Evolutionary conservation across 768 basidiomycete species (phyloP).

Genomic region (Rhizopogon vinicolor): DNA sequence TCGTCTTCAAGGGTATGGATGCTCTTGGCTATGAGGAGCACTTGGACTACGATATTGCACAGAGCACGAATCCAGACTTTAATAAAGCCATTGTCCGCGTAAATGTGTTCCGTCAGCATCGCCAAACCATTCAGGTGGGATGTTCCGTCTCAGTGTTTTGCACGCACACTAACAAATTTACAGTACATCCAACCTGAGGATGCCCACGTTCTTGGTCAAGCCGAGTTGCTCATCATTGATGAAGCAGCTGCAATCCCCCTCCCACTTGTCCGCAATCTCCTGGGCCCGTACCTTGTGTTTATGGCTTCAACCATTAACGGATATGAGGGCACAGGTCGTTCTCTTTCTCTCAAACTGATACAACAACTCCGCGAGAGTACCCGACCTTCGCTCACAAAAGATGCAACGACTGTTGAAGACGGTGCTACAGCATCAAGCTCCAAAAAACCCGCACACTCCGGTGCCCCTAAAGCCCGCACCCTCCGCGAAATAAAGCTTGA

Average conservation of each 20-base stretch:
- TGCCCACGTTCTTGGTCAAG: constrained; percentile 95
- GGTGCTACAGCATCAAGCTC: constrained; percentile 35
- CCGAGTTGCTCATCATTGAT: constrained; percentile 95
- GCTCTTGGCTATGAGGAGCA: constrained; percentile 95
- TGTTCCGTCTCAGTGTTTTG: neutral
- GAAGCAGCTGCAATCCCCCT: constrained; percentile 98
- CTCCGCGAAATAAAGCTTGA: constrained; percentile 93
- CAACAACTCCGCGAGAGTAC: constrained; percentile 94
- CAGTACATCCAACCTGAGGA: constrained; percentile 99
- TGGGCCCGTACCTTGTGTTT: constrained; percentile 96
- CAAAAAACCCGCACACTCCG: constrained; percentile 53
- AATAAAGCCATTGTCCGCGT: constrained; percentile 95
- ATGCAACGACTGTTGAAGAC: constrained; percentile 39
- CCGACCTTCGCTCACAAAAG: constrained; percentile 71
- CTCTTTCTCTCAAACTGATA: constrained; percentile 94
- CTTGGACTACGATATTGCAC: constrained; percentile 93
- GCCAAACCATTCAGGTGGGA: constrained; percentile 92
- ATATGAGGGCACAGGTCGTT: constrained; percentile 99
- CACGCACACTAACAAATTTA: neutral
- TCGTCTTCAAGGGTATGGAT: constrained; percentile 96
- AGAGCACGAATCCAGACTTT: constrained; percentile 92
- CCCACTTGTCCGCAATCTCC: constrained; percentile 89
- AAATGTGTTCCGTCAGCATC: constrained; percentile 87
- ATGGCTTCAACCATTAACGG: constrained; percentile 99
- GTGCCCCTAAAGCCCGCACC: constrained; percentile 60